Base-by-base conservation (phyloP, 768 basidiomycete genomes). In the Steccherinum ochraceum region DNA sequence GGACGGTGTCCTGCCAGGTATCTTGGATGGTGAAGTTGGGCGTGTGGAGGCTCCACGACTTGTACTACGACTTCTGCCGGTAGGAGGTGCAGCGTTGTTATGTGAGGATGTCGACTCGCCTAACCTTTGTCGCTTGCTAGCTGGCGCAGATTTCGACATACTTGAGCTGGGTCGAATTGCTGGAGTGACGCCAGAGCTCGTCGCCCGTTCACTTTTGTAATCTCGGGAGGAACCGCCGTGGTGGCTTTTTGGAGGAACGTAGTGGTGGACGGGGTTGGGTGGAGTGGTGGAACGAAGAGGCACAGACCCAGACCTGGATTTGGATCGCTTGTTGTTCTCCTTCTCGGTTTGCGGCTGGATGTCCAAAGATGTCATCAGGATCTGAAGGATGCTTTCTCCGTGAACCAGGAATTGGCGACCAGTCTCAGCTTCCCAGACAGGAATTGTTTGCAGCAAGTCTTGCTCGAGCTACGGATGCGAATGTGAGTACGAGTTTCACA, bases 361-460 rank as follows among this genome's bases (percentile, higher is more conserved):
- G 56, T 89, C 84, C 7, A 35, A 16, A 7, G 30, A 35, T 35
- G 30, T 35, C 72, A 84, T 79, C 35, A 99, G 79, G 46, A 86
- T 70, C 46, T 85, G 84, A 45, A 94, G 66, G 58, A 97, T 84
- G 57, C 86, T 81, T 56, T 85, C 77, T 7, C 93, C 94, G 51
- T 90, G 80, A 2, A 96, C 87, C 48, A 89, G 75, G 77, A 98
- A 97, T 1, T 81, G 75, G 13, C 81, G 76, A 0, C 79, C 79
- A 23, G 83, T 72, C 55, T 80, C 77, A 42, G 83, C 75, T 67
- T 99, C 96, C 95, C 95, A 99, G 16, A 75, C 69, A 2, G 93
- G 89, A 49, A 98, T 82, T 0, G 80, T 75, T 0, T 72, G 65
- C 3, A 95, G 69, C 2, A 99, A 75, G 54, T 97, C 93, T 63